Evolutionary conservation across 441 rosid species (phyloP), one percentile per base, ranked within the genome.

Genomic region (Biscutella laevigata): DNA sequence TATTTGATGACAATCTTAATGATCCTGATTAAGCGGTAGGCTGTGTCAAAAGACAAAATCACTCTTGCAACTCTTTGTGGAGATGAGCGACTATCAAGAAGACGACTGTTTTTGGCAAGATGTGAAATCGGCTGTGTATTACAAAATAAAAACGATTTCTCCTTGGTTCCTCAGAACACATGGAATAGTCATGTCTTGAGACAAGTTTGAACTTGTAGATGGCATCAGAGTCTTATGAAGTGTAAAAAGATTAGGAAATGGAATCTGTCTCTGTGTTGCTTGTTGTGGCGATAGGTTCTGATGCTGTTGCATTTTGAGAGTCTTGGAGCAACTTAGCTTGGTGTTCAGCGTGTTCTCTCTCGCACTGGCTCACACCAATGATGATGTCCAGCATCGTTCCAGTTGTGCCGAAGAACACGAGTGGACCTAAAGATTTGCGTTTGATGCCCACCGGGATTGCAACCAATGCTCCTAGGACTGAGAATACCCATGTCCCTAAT

Each of bases 371-470:
- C 66, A 83, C 70, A 15, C 86, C 95, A 74, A 76, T 79, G 12
- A 83, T 81, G 55, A 83, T 83, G 45, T 86, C 88, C 7, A 79
- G 81, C 91, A 83, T 83, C 14, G 91, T 83, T 15, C 88, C 88
- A 0, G 91, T 83, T 5, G 91, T 82, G 53, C 95, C 91, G 10
- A 86, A 83, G 76, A 83, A 83, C 50, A 83, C 88, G 4, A 83
- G 84, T 4, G 88, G 88, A 1, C 69, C 81, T 25, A 86, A 56
- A 25, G 91, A 86, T 62, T 81, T 86, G 24, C 80, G 70, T 53
- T 75, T 83, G 36, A 83, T 86, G 41, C 88, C 95, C 12, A 79
- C 78, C 2, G 95, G 91, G 64, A 83, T 86, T 1, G 91, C 91
- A 20, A 81, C 35, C 72, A 83, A 70, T 55, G 86, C 86, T 19